Conservation (phyloP, 106 monocot genomes). For the Allium sativum region DNA sequence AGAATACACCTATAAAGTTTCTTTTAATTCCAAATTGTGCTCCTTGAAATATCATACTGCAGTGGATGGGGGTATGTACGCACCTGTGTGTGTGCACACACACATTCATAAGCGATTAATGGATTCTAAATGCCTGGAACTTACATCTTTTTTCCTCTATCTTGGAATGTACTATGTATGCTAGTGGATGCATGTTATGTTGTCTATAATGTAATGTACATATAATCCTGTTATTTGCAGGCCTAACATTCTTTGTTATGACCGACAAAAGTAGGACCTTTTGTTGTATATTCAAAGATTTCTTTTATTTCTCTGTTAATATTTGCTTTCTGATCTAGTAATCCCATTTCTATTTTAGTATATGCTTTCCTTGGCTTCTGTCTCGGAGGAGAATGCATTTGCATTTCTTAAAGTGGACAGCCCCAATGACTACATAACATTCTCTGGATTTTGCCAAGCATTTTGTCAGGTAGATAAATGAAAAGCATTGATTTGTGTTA, state of each 20-base stretch:
- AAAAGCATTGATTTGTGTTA: too few relatives aligned
- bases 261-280: slow-evolving; percentile 4
- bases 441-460: slow-evolving; percentile 56
- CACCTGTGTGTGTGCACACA: too few relatives aligned
- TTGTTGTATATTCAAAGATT: background rate
- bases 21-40: too few relatives aligned
- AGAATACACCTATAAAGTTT: too few relatives aligned
- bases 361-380: slow-evolving; percentile 43
- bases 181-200: too few relatives aligned
- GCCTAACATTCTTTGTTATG: slow-evolving; percentile 8
- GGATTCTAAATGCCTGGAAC: too few relatives aligned
- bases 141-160: too few relatives aligned
- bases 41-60: too few relatives aligned
- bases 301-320: background rate
- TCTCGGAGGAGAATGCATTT: slow-evolving; percentile 73
- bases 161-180: too few relatives aligned
- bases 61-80: too few relatives aligned
- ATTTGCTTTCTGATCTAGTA: background rate
- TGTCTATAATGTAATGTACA: too few relatives aligned
- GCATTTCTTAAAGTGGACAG: slow-evolving; percentile 79
- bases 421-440: slow-evolving; percentile 69
- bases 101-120: too few relatives aligned
- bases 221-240: slow-evolving; percentile 4
- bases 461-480: slow-evolving; percentile 51
- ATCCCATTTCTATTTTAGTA: slow-evolving; percentile 30